phyloP scores from a whole-genome alignment of 2,329 filamentous ascomycete species.

The Fusarium fracticaudum region DNA sequence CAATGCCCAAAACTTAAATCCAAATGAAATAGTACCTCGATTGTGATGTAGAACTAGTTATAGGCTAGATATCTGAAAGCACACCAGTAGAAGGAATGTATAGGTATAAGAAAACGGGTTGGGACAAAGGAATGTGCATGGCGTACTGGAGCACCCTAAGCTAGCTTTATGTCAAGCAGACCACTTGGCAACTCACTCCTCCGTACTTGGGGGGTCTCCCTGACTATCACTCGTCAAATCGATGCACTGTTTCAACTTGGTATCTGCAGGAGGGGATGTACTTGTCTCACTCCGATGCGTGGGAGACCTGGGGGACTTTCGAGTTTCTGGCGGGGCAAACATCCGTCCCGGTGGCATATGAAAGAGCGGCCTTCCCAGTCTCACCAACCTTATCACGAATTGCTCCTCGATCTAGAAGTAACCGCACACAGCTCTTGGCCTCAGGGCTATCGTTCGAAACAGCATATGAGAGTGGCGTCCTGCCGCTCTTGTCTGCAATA shows the following conservation, averaged over 20 bases:
- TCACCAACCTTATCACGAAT: background rate
- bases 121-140: background rate
- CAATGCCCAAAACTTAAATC: too few relatives aligned
- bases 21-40: too few relatives aligned
- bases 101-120: background rate
- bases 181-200: too few relatives aligned
- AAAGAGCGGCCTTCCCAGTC: background rate
- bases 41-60: accelerated
- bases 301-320: background rate
- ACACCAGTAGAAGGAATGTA: background rate
- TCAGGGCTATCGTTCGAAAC: accelerated
- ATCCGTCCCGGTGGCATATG: background rate
- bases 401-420: background rate
- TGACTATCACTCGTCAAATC: background rate
- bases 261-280: background rate
- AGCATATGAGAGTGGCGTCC: background rate
- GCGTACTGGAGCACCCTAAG: background rate
- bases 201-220: accelerated
- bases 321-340: background rate
- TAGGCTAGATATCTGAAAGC: background rate
- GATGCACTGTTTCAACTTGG: accelerated
- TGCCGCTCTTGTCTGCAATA: background rate
- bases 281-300: too few relatives aligned
- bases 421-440: background rate
- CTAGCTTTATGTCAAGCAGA: accelerated